Base-by-base conservation (phyloP, 2,329 filamentous ascomycete genomes). In the Fusarium burgessii region DNA sequence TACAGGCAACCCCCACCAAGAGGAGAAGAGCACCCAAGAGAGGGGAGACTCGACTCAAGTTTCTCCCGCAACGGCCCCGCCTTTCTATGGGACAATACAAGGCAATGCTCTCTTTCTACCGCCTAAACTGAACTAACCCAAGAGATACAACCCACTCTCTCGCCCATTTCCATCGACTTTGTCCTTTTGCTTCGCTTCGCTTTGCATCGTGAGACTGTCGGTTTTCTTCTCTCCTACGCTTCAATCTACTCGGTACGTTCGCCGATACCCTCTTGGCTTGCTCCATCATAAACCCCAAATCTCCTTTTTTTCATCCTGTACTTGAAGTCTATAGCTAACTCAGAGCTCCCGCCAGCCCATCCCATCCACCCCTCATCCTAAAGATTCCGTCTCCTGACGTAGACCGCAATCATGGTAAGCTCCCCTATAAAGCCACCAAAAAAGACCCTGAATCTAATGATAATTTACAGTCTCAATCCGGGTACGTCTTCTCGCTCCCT, bases 401-500 rank as follows among this genome's bases (percentile, higher is more conserved):
- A 75, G 71, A 78, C 77, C 78, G 77, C 79, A 80, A 80, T 70
- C 76, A 83, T 83, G 82, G 82, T 83, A 78, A 80, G 82, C 76
- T 72, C 62, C 68, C 41, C 68, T 54, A 51, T 64, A 61, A 66
- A 66, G 40, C 66, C 52, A 38, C 54, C 40, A 47, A 49, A 41
- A 23, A 57, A 58, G 43, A 41, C 23, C 17, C 27, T 50, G 27
- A 70, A 60, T 71, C 75, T 75, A 66, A 69, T 70, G 23, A 50
- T 46, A 58, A 62, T 18, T 54, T 66, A 20, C 65, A 91, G 89
- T 91, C 89, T 90, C 87, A 90, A 88, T 91, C 89, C 82, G 89
- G 89, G 89, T 91, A 85, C 75, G 73, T 75, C 65, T 69, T 73
- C 76, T 58, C 46, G 62, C 73, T 52, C 43, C 27, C 40, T 46